Percentiles rank a stretch among this genome's conserved stretches.
Evolutionary conservation across 331 rosid species (phyloP).

Genomic region (Acacia pycnantha): DNA sequence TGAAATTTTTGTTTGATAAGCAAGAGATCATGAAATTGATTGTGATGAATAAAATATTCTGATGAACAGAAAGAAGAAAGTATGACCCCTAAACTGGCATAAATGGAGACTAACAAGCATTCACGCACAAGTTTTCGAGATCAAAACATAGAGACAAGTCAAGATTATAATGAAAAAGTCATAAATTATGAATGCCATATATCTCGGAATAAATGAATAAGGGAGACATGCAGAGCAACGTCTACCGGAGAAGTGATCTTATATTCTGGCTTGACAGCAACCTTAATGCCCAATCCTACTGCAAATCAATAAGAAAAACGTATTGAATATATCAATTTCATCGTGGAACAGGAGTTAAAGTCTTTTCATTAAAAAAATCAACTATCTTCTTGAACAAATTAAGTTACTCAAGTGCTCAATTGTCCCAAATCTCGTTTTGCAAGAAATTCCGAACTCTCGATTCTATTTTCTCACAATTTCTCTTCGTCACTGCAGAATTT

Average conservation of each 20-base stretch:
- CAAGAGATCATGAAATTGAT: not conserved
- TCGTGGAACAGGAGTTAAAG: not conserved
- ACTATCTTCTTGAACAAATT: not conserved
- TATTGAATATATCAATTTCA: not conserved
- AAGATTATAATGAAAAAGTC: not conserved
- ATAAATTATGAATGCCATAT: not conserved
- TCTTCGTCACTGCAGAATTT: not conserved
- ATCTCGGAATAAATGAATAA: not conserved
- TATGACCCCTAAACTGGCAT: not conserved
- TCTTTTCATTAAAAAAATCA: not conserved
- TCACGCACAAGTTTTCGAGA: not conserved
- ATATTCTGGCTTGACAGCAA: conserved; percentile 51
- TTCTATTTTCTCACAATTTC: not conserved
- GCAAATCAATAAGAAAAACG: conserved; percentile 13
- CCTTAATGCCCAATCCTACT: conserved; percentile 69
- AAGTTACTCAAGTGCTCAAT: not conserved
- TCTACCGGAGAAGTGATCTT: conserved; percentile 67
- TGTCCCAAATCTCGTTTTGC: not conserved
- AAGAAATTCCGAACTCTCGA: not conserved
- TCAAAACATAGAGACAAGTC: not conserved
- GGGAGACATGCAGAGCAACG: not conserved
- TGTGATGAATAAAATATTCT: not conserved
- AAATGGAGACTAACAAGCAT: not conserved
- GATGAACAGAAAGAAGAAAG: not conserved
- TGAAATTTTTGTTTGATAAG: not conserved